phyloP scores from a whole-genome alignment of 2,329 filamentous ascomycete species.

The Xylaria polymorpha region DNA sequence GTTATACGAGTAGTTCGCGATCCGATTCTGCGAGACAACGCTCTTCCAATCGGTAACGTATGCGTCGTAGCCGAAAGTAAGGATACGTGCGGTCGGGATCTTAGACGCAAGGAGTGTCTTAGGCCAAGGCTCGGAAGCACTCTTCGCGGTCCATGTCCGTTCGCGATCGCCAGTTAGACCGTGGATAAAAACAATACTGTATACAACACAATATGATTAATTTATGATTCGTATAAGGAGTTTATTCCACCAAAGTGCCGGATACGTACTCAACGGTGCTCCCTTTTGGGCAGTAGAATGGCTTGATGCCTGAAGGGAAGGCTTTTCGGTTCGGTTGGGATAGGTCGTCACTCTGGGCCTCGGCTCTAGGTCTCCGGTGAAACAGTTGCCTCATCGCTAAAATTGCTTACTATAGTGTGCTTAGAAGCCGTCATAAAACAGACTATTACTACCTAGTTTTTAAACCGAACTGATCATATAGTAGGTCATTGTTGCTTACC shows the following conservation, averaged over 20 bases:
- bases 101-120: constrained; percentile 48
- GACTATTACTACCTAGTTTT: not conserved
- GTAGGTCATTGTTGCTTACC: not conserved
- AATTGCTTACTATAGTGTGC: not conserved
- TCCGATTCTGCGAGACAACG: constrained; percentile 1
- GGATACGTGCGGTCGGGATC: constrained; percentile 50
- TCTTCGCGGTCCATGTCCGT: constrained; percentile 53
- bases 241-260: not conserved
- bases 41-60: constrained; percentile 38
- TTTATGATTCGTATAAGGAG: not conserved
- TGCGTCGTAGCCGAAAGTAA: constrained; percentile 57
- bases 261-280: constrained; percentile 1
- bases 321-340: not conserved
- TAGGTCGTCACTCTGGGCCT: not conserved
- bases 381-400: not conserved
- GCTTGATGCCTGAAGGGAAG: constrained; percentile 11
- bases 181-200: constrained; percentile 51
- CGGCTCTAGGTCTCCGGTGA: not conserved
- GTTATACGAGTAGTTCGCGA: not conserved
- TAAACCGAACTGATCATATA: not conserved
- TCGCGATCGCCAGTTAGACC: constrained; percentile 55
- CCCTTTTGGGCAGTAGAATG: not conserved
- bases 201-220: not conserved
- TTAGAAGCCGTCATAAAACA: not conserved
- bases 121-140: constrained; percentile 51